Evolutionary conservation across 2,329 filamentous ascomycete species (phyloP).

Genomic region (Colletotrichum gigasporum): DNA sequence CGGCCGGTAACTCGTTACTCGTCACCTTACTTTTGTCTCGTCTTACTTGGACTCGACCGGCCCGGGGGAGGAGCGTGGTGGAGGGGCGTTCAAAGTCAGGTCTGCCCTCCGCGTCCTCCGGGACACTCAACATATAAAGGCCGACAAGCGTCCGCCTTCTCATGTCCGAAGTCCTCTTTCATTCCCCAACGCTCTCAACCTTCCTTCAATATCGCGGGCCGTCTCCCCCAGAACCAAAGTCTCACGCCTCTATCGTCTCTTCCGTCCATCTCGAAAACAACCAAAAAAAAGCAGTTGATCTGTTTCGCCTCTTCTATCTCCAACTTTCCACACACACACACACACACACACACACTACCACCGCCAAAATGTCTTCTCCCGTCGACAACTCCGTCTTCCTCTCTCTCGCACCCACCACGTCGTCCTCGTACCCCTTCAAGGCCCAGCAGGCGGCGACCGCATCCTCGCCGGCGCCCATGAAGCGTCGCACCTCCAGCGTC

Average conservation of each 20-base stretch:
- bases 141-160: background rate
- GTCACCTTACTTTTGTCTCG: background rate
- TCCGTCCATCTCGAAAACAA: constrained; percentile 15
- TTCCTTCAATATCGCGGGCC: background rate
- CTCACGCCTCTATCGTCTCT: no score
- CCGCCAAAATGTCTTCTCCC: constrained; percentile 30
- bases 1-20: constrained; percentile 4
- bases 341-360: background rate
- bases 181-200: constrained; percentile 11
- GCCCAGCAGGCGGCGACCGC: constrained; percentile 44
- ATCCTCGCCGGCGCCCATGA: constrained; percentile 38
- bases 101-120: background rate
- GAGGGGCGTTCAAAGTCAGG: constrained; percentile 8
- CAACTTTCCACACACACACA: background rate
- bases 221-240: background rate
- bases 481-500: constrained; percentile 63
- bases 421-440: constrained; percentile 59
- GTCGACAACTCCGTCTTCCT: constrained; percentile 53
- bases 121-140: constrained; percentile 24
- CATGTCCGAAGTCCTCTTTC: accelerated
- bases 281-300: constrained; percentile 24
- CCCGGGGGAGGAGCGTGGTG: background rate
- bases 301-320: background rate
- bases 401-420: constrained; percentile 67
- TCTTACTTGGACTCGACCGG: background rate